These are phyloP conservation scores for Chiua virens DNA, from an alignment of 768 basidiomycete genomes.

Conservation along the genomic window DNA sequence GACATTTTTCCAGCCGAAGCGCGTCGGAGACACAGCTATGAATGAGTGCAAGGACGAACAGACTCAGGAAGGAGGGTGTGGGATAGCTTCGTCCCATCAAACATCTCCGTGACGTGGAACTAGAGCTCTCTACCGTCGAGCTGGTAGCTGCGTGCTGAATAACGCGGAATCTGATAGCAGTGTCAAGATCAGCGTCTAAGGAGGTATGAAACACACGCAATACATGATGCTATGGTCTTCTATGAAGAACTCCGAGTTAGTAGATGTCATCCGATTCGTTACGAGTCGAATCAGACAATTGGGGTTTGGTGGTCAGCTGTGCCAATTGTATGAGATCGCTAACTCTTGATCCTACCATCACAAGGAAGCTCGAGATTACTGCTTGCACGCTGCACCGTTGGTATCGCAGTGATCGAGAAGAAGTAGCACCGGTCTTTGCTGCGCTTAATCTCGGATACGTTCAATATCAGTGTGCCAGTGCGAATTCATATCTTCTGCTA, in stretches of 20 bases:
- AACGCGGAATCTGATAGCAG: neutral
- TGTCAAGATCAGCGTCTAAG: slow-evolving; percentile 7
- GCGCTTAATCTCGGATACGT: slow-evolving; percentile 3
- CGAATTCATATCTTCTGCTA: slow-evolving; percentile 13
- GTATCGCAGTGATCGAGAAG: slow-evolving; percentile 16
- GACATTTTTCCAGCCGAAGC: neutral
- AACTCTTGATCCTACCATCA: slow-evolving; percentile 7
- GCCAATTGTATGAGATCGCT: slow-evolving; percentile 1
- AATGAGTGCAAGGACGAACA: too few species aligned
- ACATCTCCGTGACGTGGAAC: neutral
- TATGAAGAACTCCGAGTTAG: slow-evolving; percentile 1
- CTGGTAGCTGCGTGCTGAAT: neutral
- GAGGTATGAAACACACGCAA: neutral
- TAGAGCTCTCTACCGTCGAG: neutral
- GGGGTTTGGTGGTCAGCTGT: neutral
- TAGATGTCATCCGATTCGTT: slow-evolving; percentile 4
- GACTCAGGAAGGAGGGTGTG: too few species aligned
- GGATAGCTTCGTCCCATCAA: too few species aligned
- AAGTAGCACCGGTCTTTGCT: slow-evolving; percentile 21
- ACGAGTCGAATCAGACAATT: slow-evolving; percentile 9
- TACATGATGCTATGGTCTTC: slow-evolving; percentile 15
- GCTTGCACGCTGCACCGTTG: slow-evolving; percentile 9
- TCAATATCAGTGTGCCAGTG: neutral
- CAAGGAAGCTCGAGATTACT: slow-evolving; percentile 9
- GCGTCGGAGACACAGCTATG: neutral